phyloP scores from a whole-genome alignment of 2,329 filamentous ascomycete species.

The Elsinoe australis region DNA sequence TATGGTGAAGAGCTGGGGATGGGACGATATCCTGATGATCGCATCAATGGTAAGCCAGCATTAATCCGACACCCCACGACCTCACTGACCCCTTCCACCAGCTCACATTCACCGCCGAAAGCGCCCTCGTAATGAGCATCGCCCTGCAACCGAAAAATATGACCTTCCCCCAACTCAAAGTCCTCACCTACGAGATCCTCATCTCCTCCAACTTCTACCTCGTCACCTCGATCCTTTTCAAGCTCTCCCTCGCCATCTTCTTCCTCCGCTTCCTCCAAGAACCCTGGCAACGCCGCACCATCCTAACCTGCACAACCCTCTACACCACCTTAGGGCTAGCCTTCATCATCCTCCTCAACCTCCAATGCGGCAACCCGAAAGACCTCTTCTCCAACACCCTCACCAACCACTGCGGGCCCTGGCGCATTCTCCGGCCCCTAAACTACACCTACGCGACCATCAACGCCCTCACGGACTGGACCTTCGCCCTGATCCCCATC shows the following conservation, averaged over 20 bases:
- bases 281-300: slow-evolving; percentile 31
- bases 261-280: slow-evolving; percentile 38
- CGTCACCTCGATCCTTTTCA: slow-evolving; percentile 35
- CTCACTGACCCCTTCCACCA: not conserved
- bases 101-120: slow-evolving; percentile 15
- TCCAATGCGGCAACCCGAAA: slow-evolving; percentile 28
- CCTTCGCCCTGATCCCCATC: slow-evolving; percentile 34
- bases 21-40: slow-evolving; percentile 18
- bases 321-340: slow-evolving; percentile 27
- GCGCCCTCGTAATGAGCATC: slow-evolving; percentile 14
- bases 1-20: slow-evolving; percentile 6
- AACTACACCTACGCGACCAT: slow-evolving; percentile 27
- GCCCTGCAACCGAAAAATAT: not conserved
- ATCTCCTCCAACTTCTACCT: slow-evolving; percentile 35
- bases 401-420: slow-evolving; percentile 20
- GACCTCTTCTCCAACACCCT: slow-evolving; percentile 22
- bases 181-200: slow-evolving; percentile 21
- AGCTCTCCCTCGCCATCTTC: slow-evolving; percentile 40
- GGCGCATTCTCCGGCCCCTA: slow-evolving; percentile 20
- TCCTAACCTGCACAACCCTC: slow-evolving; percentile 26
- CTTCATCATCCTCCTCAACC: slow-evolving; percentile 26
- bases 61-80: not conserved
- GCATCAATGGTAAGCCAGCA: slow-evolving; percentile 13
- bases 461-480: slow-evolving; percentile 33
- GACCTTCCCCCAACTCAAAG: not conserved